phyloP scores from a whole-genome alignment of 2,329 filamentous ascomycete genomes.

The Apiospora phragmitis region DNA sequence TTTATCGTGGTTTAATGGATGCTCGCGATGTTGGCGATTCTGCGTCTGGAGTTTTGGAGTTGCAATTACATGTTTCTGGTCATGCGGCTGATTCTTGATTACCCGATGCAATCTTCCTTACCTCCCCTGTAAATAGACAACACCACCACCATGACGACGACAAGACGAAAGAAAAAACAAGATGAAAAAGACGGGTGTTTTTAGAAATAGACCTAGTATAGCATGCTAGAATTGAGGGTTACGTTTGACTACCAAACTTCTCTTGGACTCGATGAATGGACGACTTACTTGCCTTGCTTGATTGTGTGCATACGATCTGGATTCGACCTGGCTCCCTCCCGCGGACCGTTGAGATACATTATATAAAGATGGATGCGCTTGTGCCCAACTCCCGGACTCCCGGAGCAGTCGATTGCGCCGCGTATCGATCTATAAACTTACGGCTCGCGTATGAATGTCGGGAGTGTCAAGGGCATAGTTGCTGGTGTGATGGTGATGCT shows the following conservation, averaged over 20 bases:
- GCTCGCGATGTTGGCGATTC: not conserved
- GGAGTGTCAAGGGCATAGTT: not conserved
- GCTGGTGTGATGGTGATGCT: not conserved
- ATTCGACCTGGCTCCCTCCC: not conserved
- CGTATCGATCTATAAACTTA: not conserved
- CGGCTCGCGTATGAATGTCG: not conserved
- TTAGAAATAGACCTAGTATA: slow-evolving; percentile 8
- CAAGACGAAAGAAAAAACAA: not conserved
- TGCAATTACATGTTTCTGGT: not conserved
- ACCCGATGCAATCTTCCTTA: not conserved
- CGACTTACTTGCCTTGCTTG: not conserved
- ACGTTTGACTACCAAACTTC: not conserved
- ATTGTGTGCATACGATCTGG: not conserved
- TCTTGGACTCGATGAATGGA: not conserved
- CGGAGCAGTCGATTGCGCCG: not conserved
- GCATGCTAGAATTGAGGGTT: slow-evolving; percentile 1
- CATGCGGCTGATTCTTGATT: slow-evolving; percentile 2
- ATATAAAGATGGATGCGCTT: not conserved
- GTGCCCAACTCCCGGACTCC: not conserved
- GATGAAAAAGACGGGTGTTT: not conserved
- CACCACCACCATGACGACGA: not conserved
- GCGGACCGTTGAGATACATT: not conserved
- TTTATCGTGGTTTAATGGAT: not conserved
- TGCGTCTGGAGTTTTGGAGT: slow-evolving; percentile 6
- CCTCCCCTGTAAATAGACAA: not conserved